Evolutionary conservation across 225 moss, liverwort and hornwort species (phyloP), one percentile per base, ranked within the genome.

Genomic region (Straminergon stramineum): DNA sequence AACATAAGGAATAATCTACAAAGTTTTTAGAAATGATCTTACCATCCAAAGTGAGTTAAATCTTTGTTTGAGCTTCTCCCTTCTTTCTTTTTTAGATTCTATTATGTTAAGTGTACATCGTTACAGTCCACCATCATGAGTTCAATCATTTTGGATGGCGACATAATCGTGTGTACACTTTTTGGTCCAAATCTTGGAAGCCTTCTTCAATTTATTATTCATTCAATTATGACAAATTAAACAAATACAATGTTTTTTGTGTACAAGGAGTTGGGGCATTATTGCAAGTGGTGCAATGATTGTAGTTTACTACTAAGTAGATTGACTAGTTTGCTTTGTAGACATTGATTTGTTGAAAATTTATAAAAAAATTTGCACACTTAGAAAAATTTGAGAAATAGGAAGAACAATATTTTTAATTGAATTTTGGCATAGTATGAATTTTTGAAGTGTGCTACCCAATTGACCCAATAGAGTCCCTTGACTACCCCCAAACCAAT

Each of bases 201-300:
- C 4, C 21, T 8, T 13, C 26, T 52, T 52, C 21, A 52, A 32
- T 53, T 21, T 34, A 4, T 52, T 11, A 21, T 52, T 52, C 8
- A 13, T 32, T 76, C 1, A 52, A 0, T 12, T 20, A 10, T 13
- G 21, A 13, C 34, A 52, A 52, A 34, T 5, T 13, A 13, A 34
- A 13, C 17, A 34, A 52, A 2, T 21, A 53, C 2, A 2, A 14
- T 34, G 2, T 21, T 21, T 77, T 5, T 53, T 8, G 5, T 52
- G 2, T 0, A 2, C 32, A 51, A 17, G 21, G 3, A 21, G 13
- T 52, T 2, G 1, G 5, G 32, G 12, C 1, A 0, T 27, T 75
- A 5, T 7, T 52, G 52, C 76, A 34, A 52, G 20, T 76, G 5
- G 52, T 21, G 3, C 34, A 76, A 21, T 1, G 2, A 34, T 76